Evolutionary conservation across 345 rosid species (phyloP), one percentile per base, ranked within the genome.

Genomic region (Eucalyptus rudis): DNA sequence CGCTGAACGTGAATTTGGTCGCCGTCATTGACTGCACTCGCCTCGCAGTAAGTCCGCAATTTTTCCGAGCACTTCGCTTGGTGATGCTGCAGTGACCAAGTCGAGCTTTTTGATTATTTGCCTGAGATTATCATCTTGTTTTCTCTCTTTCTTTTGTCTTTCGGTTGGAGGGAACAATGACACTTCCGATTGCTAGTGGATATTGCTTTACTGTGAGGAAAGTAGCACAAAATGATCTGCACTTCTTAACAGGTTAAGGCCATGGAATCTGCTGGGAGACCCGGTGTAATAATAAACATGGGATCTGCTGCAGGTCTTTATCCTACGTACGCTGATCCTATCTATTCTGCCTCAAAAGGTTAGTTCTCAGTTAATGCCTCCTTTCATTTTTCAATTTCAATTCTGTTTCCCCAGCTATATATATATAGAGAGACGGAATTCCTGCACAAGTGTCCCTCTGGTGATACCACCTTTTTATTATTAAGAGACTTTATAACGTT

Each of bases 261-360:
- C 86, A 96, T 97, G 99, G 93, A 92, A 94, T 94, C 94, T 33
- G 89, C 91, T 87, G 90, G 93, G 90, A 97, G 92, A 92, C 96
- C 99, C 51, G 99, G 99, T 86, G 98, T 94, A 83, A 97, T 97
- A 90, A 93, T 97, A 89, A 97, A 97, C 91, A 16, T 97, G 93
- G 98, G 98, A 24, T 97, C 99, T 79, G 91, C 99, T 91, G 87
- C 97, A 11, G 99, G 98, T 86, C 97, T 97, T 88, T 96, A 97
- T 93, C 99, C 99, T 43, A 66, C 90, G 95, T 25, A 88, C 86
- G 1, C 0, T 9, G 98, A 97, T 81, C 97, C 99, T 87, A 92
- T 96, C 92, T 97, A 97, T 89, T 89, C 96, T 90, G 94, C 87
- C 85, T 86, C 98, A 51, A 97, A 97, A 96, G 99, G 99, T 96